Conservation (phyloP, 2,329 filamentous ascomycete species). For the Penicillium sclerotigenum region DNA sequence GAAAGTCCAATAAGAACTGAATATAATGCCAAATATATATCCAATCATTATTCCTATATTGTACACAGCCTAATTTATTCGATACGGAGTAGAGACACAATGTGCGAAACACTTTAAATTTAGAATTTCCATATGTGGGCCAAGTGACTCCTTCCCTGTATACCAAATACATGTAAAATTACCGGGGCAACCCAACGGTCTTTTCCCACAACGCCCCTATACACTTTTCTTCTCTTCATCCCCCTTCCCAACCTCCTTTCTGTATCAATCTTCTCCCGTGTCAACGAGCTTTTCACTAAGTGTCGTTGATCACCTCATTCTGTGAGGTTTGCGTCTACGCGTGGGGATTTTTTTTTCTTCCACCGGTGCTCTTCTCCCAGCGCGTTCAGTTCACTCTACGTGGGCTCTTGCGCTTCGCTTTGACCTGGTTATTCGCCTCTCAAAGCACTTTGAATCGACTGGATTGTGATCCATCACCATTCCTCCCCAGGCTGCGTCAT, state of each 20-base stretch:
- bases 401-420: slow-evolving; percentile 1
- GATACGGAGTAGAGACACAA: background rate
- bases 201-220: slow-evolving; percentile 43
- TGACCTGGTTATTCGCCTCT: slow-evolving; percentile 9
- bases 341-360: slow-evolving; percentile 20
- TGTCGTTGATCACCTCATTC: slow-evolving; percentile 43
- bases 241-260: slow-evolving; percentile 21
- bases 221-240: slow-evolving; percentile 18
- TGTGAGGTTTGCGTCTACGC: slow-evolving; percentile 27
- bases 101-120: background rate
- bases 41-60: background rate
- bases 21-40: background rate
- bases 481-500: background rate
- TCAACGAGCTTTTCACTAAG: slow-evolving; percentile 54
- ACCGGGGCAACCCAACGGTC: slow-evolving; percentile 11
- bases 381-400: slow-evolving; percentile 6
- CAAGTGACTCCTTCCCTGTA: slow-evolving; percentile 1
- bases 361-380: slow-evolving; percentile 6
- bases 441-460: slow-evolving; percentile 4
- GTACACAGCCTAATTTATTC: background rate
- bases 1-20: background rate
- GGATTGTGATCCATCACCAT: slow-evolving; percentile 3
- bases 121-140: slow-evolving; percentile 1
- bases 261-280: slow-evolving; percentile 18
- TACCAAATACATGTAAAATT: slow-evolving; percentile 9